Evolutionary conservation across 495 filamentous ascomycete species (phyloP).

Genomic region (Chaetomium tenue): DNA sequence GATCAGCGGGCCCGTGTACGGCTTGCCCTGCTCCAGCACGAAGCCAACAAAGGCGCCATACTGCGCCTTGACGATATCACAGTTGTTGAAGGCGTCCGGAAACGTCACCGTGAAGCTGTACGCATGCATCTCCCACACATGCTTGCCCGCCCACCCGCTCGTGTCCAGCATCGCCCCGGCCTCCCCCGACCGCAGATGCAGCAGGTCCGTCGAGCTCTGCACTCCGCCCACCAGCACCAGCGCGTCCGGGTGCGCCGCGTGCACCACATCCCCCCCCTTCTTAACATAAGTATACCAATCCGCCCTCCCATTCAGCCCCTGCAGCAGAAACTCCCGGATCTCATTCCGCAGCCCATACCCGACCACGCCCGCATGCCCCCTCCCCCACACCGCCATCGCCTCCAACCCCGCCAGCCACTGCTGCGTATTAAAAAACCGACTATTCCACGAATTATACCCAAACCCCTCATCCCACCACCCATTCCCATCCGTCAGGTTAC

Average conservation of each 20-base stretch:
- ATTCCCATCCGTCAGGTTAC: constrained; percentile 51
- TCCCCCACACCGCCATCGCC: constrained; percentile 44
- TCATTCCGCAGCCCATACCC: constrained; percentile 52
- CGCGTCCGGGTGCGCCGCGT: constrained; percentile 44
- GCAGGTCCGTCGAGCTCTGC: constrained; percentile 45
- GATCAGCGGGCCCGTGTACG: constrained; percentile 48
- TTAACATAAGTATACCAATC: constrained; percentile 51
- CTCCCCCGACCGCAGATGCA: constrained; percentile 35
- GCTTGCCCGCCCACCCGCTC: constrained; percentile 42
- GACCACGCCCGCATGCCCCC: constrained; percentile 43
- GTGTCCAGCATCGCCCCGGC: constrained; percentile 39
- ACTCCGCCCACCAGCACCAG: constrained; percentile 50
- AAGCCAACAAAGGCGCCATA: constrained; percentile 46
- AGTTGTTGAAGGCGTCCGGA: constrained; percentile 39
- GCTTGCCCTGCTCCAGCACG: constrained; percentile 43
- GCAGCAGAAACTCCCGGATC: constrained; percentile 45
- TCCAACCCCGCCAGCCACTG: constrained; percentile 46
- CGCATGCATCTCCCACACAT: constrained; percentile 54
- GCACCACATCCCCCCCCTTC: constrained; percentile 43
- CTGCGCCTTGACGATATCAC: constrained; percentile 39
- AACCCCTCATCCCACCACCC: constrained; percentile 52
- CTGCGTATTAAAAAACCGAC: constrained; percentile 47
- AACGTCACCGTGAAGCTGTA: constrained; percentile 51
- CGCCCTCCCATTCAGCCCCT: constrained; percentile 38
- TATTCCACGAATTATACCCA: constrained; percentile 46